These are phyloP conservation scores for Chlorella sp. DNA, from an alignment of 139 green algal genomes.

Conservation along the genomic window DNA sequence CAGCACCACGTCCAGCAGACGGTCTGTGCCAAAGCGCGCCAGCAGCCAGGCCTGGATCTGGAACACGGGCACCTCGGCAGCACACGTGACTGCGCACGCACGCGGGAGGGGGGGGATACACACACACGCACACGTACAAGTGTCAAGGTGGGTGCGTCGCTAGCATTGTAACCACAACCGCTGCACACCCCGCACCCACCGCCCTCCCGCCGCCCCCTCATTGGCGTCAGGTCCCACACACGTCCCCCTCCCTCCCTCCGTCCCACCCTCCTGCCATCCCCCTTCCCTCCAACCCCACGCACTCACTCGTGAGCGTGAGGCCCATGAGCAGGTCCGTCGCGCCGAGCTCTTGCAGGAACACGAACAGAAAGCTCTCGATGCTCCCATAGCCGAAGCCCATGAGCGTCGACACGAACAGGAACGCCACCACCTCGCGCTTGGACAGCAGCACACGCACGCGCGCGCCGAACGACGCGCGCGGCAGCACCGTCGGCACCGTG, in stretches of 20 bases:
- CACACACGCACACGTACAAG: background rate
- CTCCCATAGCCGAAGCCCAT: conserved; percentile 15
- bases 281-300: background rate
- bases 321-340: conserved; percentile 37
- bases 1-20: conserved; percentile 18
- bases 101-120: too few relatives aligned
- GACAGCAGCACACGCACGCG: background rate
- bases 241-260: background rate
- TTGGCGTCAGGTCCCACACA: background rate
- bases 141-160: background rate
- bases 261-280: background rate
- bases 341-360: conserved; percentile 38
- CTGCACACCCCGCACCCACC: too few relatives aligned
- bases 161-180: too few relatives aligned
- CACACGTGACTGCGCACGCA: conserved; percentile 27
- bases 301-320: conserved; percentile 31
- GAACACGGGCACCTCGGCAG: conserved; percentile 41
- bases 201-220: too few relatives aligned
- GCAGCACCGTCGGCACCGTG: too few relatives aligned
- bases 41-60: conserved; percentile 29
- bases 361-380: conserved; percentile 45
- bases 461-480: background rate
- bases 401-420: conserved; percentile 1
- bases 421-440: background rate
- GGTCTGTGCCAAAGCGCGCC: conserved; percentile 6